Evolutionary conservation across 2,329 filamentous ascomycete genomes (phyloP).

Genomic region (Beauveria asiatica): DNA sequence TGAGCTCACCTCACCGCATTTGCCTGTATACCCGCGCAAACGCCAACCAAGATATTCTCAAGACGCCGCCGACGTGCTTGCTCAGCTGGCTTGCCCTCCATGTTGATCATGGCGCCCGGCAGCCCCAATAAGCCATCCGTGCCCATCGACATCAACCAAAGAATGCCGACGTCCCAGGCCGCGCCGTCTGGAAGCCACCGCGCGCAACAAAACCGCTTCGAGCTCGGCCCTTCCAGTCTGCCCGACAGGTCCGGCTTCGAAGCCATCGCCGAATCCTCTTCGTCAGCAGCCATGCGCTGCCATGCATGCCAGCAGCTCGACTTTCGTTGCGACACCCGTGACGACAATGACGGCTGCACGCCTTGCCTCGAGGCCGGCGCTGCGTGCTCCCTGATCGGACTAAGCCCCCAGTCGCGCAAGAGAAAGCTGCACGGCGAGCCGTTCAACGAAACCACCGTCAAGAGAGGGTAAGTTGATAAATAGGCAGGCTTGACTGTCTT

Average conservation of each 20-base stretch:
- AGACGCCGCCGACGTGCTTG: background rate
- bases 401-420: conserved; percentile 68
- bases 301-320: conserved; percentile 68
- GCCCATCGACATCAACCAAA: conserved; percentile 2
- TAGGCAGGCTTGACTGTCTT: background rate
- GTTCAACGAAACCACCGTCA: conserved; percentile 51
- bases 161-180: background rate
- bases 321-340: conserved; percentile 64
- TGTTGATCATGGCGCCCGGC: conserved; percentile 7
- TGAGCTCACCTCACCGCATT: background rate
- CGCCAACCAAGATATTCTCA: background rate
- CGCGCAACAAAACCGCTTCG: conserved; percentile 21
- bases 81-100: background rate
- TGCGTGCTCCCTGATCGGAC: conserved; percentile 6
- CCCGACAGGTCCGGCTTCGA: conserved; percentile 25
- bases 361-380: conserved; percentile 5
- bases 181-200: background rate
- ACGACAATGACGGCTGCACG: conserved; percentile 63
- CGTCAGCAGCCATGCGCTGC: conserved; percentile 47
- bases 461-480: conserved; percentile 56
- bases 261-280: conserved; percentile 11
- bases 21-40: background rate
- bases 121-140: background rate
- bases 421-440: conserved; percentile 63
- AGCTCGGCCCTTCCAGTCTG: conserved; percentile 42